Conservation (phyloP, 495 filamentous ascomycete species). For the Staphylotrichum tortipilum region DNA sequence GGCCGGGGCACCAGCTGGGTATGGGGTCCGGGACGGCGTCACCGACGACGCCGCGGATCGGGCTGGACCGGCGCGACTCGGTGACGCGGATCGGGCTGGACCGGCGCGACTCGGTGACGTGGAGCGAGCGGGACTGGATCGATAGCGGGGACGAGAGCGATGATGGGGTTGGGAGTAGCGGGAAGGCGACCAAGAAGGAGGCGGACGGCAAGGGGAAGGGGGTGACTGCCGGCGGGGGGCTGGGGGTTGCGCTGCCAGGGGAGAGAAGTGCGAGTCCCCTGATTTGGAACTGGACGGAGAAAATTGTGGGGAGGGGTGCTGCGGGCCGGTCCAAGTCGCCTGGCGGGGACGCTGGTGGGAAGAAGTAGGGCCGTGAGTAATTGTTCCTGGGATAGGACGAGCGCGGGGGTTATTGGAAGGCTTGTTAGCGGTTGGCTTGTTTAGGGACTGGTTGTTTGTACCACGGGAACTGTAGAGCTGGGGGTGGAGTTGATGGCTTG, state of each 20-base stretch:
- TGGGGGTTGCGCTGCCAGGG: neutral
- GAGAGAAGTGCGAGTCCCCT: conserved; percentile 11
- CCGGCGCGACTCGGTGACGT: conserved; percentile 34
- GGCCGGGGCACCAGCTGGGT: neutral
- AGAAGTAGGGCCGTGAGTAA: neutral
- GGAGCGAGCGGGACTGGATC: conserved; percentile 47
- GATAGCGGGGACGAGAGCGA: conserved; percentile 46
- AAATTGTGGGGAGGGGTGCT: conserved; percentile 43
- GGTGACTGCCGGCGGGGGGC: neutral
- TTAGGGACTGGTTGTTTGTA: neutral
- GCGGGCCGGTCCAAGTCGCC: neutral
- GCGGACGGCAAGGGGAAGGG: conserved; percentile 6
- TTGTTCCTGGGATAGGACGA: too few species aligned
- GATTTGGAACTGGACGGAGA: conserved; percentile 50
- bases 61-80: conserved; percentile 34
- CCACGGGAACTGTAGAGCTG: too few species aligned
- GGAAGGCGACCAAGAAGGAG: conserved; percentile 13
- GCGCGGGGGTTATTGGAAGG: neutral
- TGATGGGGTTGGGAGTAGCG: conserved; percentile 15
- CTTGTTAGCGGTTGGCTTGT: neutral
- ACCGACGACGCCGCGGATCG: conserved; percentile 18
- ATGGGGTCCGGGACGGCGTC: conserved; percentile 4
- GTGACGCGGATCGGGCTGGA: conserved; percentile 44
- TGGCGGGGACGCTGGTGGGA: neutral
- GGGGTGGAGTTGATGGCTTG: too few species aligned